A percentile compares a stretch with the other conserved stretches of the same genome.
These are phyloP conservation scores for Tieghemiomyces parasiticus DNA, from an alignment of 192 early-diverging fungal genomes.

Conservation along the genomic window DNA sequence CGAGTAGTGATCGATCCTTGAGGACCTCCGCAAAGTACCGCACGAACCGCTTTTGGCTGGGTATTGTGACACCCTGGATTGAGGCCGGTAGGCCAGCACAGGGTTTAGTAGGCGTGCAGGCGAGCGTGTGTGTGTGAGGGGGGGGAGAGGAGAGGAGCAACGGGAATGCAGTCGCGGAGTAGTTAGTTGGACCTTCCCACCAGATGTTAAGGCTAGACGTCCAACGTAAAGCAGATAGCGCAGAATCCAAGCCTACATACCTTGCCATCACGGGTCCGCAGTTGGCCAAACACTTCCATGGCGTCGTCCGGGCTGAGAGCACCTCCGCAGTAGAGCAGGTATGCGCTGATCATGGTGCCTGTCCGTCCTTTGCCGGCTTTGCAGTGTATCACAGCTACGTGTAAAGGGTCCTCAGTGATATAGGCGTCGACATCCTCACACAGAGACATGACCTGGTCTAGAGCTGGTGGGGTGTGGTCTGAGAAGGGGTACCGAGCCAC, in stretches of 20 bases:
- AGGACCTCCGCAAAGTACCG: constrained; percentile 29
- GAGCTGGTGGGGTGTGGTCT: constrained; percentile 38
- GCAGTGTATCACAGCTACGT: constrained; percentile 42
- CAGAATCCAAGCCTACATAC: constrained; percentile 24
- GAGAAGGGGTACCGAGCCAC: constrained; percentile 33
- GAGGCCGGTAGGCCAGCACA: too few relatives aligned
- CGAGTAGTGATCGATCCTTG: constrained; percentile 14
- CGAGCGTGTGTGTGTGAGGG: not conserved
- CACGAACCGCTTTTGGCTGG: constrained; percentile 39
- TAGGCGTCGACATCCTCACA: constrained; percentile 33
- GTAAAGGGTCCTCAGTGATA: constrained; percentile 18
- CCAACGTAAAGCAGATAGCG: too few relatives aligned
- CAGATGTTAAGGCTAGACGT: not conserved
- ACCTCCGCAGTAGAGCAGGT: constrained; percentile 23
- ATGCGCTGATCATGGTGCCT: constrained; percentile 34
- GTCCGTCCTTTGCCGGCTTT: constrained; percentile 54
- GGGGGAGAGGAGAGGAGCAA: not conserved
- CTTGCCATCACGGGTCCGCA: constrained; percentile 27
- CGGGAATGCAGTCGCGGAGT: not conserved
- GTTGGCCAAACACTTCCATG: constrained; percentile 27
- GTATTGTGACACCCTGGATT: constrained; percentile 37
- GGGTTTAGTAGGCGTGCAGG: too few relatives aligned
- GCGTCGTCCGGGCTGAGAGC: constrained; percentile 21
- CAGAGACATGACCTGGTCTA: constrained; percentile 28
- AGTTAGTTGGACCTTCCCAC: not conserved